A percentile compares a stretch with the other conserved stretches of the same genome.
Evolutionary conservation across 768 basidiomycete genomes (phyloP).

Genomic region (Leccinum imitatum): DNA sequence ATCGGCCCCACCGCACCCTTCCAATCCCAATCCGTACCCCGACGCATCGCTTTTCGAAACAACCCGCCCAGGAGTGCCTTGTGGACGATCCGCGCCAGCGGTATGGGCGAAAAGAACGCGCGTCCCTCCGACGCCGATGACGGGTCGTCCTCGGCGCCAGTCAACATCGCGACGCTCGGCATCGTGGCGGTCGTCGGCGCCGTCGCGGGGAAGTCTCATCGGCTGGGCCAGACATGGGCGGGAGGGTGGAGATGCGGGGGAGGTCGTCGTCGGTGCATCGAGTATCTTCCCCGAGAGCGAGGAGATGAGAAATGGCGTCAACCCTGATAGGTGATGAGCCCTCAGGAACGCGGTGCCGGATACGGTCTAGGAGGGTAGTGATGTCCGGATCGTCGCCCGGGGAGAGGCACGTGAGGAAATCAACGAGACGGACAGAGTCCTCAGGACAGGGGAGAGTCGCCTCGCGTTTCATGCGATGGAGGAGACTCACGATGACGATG

Average conservation of each 20-base stretch:
- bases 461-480: constrained; percentile 31
- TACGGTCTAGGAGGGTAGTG: constrained; percentile 15
- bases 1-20: constrained; percentile 15
- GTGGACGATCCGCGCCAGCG: constrained; percentile 24
- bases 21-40: constrained; percentile 26
- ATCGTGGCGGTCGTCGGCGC: background rate
- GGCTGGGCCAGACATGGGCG: background rate
- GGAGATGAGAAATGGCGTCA: constrained; percentile 22
- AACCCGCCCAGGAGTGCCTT: constrained; percentile 20
- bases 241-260: background rate
- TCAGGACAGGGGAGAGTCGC: background rate
- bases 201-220: background rate
- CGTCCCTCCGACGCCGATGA: background rate
- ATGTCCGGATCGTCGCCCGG: constrained; percentile 21
- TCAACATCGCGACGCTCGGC: constrained; percentile 20
- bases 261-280: constrained; percentile 8
- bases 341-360: constrained; percentile 1
- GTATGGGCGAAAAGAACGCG: constrained; percentile 19
- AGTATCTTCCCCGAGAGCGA: constrained; percentile 14
- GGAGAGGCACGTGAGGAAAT: constrained; percentile 24
- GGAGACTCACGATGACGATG: constrained; percentile 40
- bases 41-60: constrained; percentile 21
- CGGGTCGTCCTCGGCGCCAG: constrained; percentile 3
- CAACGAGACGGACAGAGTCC: constrained; percentile 20
- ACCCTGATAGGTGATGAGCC: constrained; percentile 12